Percentiles rank a stretch among this genome's conserved stretches.
These are phyloP conservation scores for Alternaria brassicicola DNA, from an alignment of 2,329 filamentous ascomycete genomes.

Conservation along the genomic window DNA sequence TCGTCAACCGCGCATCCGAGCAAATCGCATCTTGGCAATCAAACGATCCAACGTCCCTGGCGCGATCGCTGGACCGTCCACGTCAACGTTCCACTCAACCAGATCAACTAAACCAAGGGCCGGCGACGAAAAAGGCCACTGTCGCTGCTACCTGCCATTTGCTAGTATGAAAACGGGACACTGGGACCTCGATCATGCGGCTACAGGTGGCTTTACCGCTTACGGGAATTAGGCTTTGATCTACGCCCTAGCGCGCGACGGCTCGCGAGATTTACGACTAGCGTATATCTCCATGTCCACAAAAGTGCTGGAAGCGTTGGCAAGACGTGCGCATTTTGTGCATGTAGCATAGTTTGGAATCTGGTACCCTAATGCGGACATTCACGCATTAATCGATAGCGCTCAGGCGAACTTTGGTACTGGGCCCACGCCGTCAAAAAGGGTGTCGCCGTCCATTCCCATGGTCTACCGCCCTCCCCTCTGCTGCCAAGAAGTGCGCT, in stretches of 20 bases:
- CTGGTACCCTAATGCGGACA: conserved; percentile 9
- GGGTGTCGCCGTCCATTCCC: conserved; percentile 9
- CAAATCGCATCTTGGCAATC: background rate
- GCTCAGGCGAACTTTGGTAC: background rate
- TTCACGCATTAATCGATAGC: conserved; percentile 2
- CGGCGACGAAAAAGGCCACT: conserved; percentile 15
- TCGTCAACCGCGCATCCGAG: conserved; percentile 2
- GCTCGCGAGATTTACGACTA: conserved; percentile 10
- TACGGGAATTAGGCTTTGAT: conserved; percentile 16
- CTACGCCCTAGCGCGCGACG: conserved; percentile 8
- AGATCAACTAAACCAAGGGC: background rate
- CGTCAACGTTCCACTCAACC: conserved; percentile 2
- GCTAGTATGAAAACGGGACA: conserved; percentile 1
- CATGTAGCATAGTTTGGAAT: background rate
- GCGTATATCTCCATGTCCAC: conserved; percentile 9
- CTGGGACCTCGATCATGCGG: conserved; percentile 11
- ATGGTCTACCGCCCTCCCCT: conserved; percentile 6
- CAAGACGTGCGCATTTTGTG: background rate
- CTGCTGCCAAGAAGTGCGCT: conserved; percentile 1
- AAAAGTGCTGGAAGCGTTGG: conserved; percentile 9
- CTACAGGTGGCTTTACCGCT: conserved; percentile 6
- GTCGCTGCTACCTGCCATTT: background rate
- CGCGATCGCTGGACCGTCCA: conserved; percentile 4
- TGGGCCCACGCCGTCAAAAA: conserved; percentile 1
- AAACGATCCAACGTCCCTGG: background rate